Percentiles rank a stretch among this genome's conserved stretches.
phyloP scores from a whole-genome alignment of 345 rosid genomes.

The Limnanthes douglasii region DNA sequence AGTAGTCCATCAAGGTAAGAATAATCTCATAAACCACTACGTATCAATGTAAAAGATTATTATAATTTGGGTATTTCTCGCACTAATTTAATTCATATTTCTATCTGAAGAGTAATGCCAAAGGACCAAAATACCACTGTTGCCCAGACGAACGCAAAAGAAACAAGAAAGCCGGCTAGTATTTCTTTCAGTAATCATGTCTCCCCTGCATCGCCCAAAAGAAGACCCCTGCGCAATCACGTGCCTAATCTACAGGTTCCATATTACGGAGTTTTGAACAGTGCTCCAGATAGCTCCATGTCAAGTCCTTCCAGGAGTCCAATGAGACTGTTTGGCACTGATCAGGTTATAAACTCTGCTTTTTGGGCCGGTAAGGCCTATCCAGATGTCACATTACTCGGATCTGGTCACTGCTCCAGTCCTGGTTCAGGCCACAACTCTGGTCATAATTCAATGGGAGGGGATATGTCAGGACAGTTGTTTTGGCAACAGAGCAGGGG shows the following conservation, averaged over 20 bases:
- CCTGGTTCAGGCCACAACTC: slow-evolving; percentile 96
- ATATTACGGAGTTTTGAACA: slow-evolving; percentile 35
- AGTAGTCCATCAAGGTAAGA: slow-evolving; percentile 54
- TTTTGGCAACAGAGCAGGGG: slow-evolving; percentile 93
- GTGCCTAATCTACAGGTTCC: slow-evolving; percentile 67
- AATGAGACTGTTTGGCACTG: slow-evolving; percentile 50
- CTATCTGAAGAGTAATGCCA: slow-evolving; percentile 20
- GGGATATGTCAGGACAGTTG: slow-evolving; percentile 74
- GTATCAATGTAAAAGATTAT: slow-evolving; percentile 4
- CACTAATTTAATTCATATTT: slow-evolving; percentile 8
- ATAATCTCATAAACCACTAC: too few relatives aligned
- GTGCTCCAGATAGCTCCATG: slow-evolving; percentile 93
- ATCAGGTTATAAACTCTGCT: slow-evolving; percentile 52
- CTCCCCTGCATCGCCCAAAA: slow-evolving; percentile 44
- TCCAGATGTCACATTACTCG: slow-evolving; percentile 56
- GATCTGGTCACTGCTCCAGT: slow-evolving; percentile 98
- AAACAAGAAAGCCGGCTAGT: slow-evolving; percentile 44
- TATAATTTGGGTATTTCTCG: background rate
- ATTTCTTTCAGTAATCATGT: slow-evolving; percentile 26
- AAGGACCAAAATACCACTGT: slow-evolving; percentile 36
- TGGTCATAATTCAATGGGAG: slow-evolving; percentile 91
- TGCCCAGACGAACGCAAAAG: slow-evolving; percentile 34
- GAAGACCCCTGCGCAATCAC: slow-evolving; percentile 35
- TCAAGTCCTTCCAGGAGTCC: slow-evolving; percentile 99
- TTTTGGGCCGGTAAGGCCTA: slow-evolving; percentile 58